Evolutionary conservation across 148 eudicot species (phyloP).

Genomic region (Arctostaphylos glauca): DNA sequence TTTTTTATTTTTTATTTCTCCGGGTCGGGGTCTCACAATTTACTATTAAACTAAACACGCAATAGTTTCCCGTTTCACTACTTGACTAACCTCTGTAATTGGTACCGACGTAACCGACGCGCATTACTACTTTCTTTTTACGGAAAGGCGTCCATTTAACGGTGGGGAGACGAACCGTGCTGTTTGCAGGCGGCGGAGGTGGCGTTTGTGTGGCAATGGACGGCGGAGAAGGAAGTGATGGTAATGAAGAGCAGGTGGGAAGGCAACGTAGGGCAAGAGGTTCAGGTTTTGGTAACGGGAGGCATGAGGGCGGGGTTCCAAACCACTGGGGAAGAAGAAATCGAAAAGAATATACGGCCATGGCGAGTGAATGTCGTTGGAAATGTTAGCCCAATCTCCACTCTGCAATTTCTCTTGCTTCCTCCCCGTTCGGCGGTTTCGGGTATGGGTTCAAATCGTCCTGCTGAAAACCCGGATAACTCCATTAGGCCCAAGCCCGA

Average conservation of each 20-base stretch:
- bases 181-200: constrained; percentile 11
- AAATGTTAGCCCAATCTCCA: neutral
- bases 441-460: too few relatives aligned
- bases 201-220: neutral
- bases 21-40: too few relatives aligned
- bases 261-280: neutral
- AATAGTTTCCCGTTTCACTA: neutral
- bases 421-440: too few relatives aligned
- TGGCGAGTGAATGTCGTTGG: neutral
- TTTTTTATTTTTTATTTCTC: too few relatives aligned
- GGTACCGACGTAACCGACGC: constrained; percentile 88
- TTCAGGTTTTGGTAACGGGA: constrained; percentile 15
- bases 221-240: neutral
- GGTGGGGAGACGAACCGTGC: neutral
- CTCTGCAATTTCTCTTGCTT: neutral
- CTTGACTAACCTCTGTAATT: constrained; percentile 59
- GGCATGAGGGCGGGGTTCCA: neutral
- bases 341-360: constrained; percentile 26
- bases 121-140: constrained; percentile 94
- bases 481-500: too few relatives aligned
- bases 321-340: constrained; percentile 17
- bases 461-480: too few relatives aligned
- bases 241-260: constrained; percentile 1
- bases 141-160: constrained; percentile 66
- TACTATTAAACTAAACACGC: neutral